phyloP scores from a whole-genome alignment of 495 filamentous ascomycete species.

The Niebla homalea region DNA sequence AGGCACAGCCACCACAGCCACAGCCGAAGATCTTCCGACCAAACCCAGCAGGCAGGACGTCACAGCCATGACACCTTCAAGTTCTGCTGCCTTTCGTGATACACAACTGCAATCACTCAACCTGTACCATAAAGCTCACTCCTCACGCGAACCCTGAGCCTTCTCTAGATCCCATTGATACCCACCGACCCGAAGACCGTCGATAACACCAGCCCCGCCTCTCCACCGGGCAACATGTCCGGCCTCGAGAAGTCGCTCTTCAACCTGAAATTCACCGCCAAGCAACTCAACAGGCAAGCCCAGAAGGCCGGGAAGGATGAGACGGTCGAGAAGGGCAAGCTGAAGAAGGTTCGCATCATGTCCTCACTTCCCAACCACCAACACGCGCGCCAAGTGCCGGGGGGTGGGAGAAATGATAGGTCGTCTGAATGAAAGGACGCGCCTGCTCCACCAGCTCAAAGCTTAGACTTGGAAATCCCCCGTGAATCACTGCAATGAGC shows the following conservation, averaged over 20 bases:
- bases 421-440: neutral
- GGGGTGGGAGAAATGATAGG: too few species aligned
- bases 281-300: slow-evolving; percentile 69
- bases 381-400: too few species aligned
- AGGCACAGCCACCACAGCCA: too few species aligned
- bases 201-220: neutral
- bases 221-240: slow-evolving; percentile 31
- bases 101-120: too few species aligned
- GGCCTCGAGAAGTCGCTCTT: slow-evolving; percentile 52
- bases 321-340: slow-evolving; percentile 64
- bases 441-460: neutral
- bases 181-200: neutral
- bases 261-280: slow-evolving; percentile 72
- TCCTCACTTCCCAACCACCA: neutral
- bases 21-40: too few species aligned
- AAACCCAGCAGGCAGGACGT: too few species aligned
- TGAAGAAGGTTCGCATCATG: slow-evolving; percentile 50
- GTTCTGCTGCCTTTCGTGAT: too few species aligned
- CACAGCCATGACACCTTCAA: too few species aligned
- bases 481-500: too few species aligned
- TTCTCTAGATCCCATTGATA: neutral
- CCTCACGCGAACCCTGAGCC: neutral
- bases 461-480: neutral
- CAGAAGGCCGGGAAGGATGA: slow-evolving; percentile 74
- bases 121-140: too few species aligned